Conservation (phyloP, 305 asterid genomes). For the Striga hermonthica region DNA sequence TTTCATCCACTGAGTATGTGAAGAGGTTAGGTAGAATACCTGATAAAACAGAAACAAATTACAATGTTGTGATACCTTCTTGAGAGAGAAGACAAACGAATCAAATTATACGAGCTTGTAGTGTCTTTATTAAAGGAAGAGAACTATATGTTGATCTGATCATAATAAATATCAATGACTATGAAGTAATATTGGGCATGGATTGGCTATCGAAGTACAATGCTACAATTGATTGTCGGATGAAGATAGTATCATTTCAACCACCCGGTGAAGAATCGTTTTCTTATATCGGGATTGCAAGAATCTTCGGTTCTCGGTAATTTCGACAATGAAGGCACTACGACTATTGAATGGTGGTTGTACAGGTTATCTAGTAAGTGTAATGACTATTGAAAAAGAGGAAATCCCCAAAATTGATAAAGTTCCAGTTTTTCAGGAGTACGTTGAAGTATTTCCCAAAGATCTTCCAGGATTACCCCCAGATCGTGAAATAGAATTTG, state of each 20-base stretch:
- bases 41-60: too few species aligned
- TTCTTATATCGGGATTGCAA: neutral
- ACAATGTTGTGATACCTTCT: too few species aligned
- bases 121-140: too few species aligned
- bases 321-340: neutral
- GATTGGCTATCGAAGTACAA: neutral
- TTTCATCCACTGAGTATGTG: too few species aligned
- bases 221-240: neutral
- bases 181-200: too few species aligned
- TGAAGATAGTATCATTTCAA: neutral
- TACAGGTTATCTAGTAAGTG: neutral
- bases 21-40: too few species aligned
- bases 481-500: neutral
- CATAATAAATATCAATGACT: too few species aligned
- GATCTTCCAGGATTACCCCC: neutral
- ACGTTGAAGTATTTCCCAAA: neutral
- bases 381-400: neutral
- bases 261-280: neutral
- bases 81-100: too few species aligned
- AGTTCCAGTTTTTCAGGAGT: neutral
- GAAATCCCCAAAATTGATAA: neutral
- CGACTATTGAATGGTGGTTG: neutral
- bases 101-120: too few species aligned
- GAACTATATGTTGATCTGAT: too few species aligned
- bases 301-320: too few species aligned